These are phyloP conservation scores for Gracilariopsis chorda DNA, from an alignment of 23 red algal species.

Conservation along the genomic window DNA sequence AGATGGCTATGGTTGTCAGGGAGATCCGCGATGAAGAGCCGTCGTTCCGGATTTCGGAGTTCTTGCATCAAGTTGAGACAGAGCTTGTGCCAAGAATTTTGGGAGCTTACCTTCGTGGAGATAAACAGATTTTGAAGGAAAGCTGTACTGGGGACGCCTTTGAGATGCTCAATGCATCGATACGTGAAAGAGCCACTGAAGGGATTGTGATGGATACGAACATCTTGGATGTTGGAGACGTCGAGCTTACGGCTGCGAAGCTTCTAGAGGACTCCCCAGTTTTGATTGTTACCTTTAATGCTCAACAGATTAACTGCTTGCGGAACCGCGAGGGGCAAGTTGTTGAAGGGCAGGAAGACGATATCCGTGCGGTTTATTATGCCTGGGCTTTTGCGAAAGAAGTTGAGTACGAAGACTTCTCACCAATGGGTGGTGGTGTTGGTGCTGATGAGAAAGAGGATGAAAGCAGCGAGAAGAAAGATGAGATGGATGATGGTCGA, in stretches of 20 bases:
- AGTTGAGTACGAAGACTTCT: constrained; percentile 36
- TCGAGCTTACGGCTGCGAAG: constrained; percentile 80
- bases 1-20: constrained; percentile 93
- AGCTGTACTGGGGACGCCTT: constrained; percentile 86
- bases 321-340: constrained; percentile 62
- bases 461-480: not conserved
- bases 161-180: constrained; percentile 79
- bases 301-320: constrained; percentile 98
- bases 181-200: constrained; percentile 69
- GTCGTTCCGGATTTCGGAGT: constrained; percentile 78
- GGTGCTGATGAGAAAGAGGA: constrained; percentile 31
- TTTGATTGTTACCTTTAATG: constrained; percentile 94
- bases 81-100: constrained; percentile 78
- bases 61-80: constrained; percentile 78
- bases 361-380: constrained; percentile 93
- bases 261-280: constrained; percentile 88
- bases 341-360: constrained; percentile 88
- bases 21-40: constrained; percentile 89
- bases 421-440: constrained; percentile 48
- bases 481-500: not conserved
- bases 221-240: constrained; percentile 84
- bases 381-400: constrained; percentile 76
- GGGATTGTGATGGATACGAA: constrained; percentile 90
- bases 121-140: constrained; percentile 41
- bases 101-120: constrained; percentile 80